Evolutionary conservation across 257 asterid genomes (phyloP).

Genomic region (Fraxinus anomala): DNA sequence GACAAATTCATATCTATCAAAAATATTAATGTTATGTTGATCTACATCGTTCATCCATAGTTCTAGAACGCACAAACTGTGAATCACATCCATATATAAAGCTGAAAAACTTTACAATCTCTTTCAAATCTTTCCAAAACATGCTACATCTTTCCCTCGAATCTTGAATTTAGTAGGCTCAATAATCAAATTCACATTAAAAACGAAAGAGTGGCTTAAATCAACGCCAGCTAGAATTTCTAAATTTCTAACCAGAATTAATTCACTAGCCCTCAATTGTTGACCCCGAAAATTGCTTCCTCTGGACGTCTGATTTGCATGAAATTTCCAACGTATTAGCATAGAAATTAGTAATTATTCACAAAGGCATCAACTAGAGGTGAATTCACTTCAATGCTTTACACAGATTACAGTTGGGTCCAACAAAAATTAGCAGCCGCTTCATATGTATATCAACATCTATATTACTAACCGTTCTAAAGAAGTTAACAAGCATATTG

Average conservation of each 20-base stretch:
- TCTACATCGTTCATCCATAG: not conserved
- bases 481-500: not conserved
- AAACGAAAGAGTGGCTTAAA: slow-evolving; percentile 5
- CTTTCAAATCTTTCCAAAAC: not conserved
- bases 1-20: not conserved
- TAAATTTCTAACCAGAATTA: not conserved
- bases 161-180: too few species aligned
- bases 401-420: not conserved
- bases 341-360: too few species aligned
- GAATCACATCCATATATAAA: too few species aligned
- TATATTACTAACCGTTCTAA: not conserved
- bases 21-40: not conserved
- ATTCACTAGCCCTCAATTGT: not conserved
- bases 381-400: not conserved
- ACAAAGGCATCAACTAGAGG: too few species aligned
- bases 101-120: too few species aligned
- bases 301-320: too few species aligned
- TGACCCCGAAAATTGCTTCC: slow-evolving; percentile 14
- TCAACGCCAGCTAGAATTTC: not conserved
- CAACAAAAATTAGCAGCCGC: not conserved
- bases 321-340: too few species aligned
- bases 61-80: not conserved
- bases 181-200: slow-evolving; percentile 15
- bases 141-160: not conserved
- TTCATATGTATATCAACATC: not conserved